phyloP scores from a whole-genome alignment of 257 asterid genomes.

The Penstemon newberryi region DNA sequence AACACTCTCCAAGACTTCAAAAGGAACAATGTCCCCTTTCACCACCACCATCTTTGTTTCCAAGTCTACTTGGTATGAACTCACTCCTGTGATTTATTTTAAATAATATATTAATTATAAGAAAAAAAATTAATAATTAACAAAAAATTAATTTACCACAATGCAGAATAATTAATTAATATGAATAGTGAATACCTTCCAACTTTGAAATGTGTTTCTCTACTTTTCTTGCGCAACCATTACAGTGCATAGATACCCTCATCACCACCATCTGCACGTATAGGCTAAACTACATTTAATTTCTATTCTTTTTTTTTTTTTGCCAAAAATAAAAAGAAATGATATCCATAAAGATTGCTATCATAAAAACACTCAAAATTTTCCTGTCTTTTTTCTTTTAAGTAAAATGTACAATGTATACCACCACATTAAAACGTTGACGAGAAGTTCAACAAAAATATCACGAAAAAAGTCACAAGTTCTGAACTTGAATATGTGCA shows the following conservation, averaged over 20 bases:
- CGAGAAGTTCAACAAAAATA: too few relatives aligned
- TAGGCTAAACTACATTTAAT: too few relatives aligned
- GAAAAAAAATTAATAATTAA: neutral
- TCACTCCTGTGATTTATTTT: constrained; percentile 55
- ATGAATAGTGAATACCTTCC: constrained; percentile 33
- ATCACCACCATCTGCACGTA: constrained; percentile 43
- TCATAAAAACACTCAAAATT: too few relatives aligned
- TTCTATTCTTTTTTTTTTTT: too few relatives aligned
- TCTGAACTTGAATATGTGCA: too few relatives aligned
- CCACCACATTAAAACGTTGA: too few relatives aligned
- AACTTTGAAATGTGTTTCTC: constrained; percentile 70
- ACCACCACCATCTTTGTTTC: constrained; percentile 85
- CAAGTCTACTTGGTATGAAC: constrained; percentile 67
- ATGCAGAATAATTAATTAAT: neutral
- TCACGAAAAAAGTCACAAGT: too few relatives aligned
- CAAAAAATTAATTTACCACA: neutral
- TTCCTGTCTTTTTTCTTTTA: too few relatives aligned
- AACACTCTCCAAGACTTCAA: constrained; percentile 80
- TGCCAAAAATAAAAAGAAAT: too few relatives aligned
- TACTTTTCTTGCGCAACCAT: constrained; percentile 81
- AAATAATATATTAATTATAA: neutral
- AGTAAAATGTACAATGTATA: too few relatives aligned
- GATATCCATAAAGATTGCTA: too few relatives aligned
- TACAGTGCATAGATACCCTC: constrained; percentile 69
- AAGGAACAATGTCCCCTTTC: constrained; percentile 76